Evolutionary conservation across 139 green algal species (phyloP).

Genomic region (Spirogloea muscicola): DNA sequence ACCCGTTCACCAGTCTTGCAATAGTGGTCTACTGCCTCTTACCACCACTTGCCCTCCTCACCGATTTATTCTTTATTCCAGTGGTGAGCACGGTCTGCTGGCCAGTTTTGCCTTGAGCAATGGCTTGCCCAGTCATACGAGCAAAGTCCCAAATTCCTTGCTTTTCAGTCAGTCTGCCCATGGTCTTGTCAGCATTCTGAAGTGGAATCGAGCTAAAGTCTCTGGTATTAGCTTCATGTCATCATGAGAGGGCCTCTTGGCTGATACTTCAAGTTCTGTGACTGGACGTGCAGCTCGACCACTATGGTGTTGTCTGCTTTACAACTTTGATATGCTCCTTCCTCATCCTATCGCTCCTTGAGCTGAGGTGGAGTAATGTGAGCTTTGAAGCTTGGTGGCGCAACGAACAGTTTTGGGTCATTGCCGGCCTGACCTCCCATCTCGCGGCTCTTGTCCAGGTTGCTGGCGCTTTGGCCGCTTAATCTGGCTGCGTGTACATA

Average conservation of each 20-base stretch:
- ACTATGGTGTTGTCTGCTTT: conserved; percentile 25
- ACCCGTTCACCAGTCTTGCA: conserved; percentile 40
- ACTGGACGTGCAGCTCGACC: conserved; percentile 41
- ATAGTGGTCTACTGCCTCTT: conserved; percentile 40
- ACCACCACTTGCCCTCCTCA: conserved; percentile 29
- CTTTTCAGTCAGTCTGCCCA: too few species aligned
- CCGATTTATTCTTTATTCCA: conserved; percentile 39
- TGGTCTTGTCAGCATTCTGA: too few species aligned
- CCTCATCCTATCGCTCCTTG: conserved; percentile 16
- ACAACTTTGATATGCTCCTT: conserved; percentile 13
- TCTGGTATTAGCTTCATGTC: too few species aligned
- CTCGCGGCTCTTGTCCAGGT: conserved; percentile 39
- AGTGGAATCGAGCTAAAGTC: too few species aligned
- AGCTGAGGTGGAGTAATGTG: conserved; percentile 35
- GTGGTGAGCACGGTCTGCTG: too few species aligned
- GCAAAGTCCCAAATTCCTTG: too few species aligned
- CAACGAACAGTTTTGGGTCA: conserved; percentile 49
- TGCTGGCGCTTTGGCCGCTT: too few species aligned
- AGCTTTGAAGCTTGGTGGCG: conserved; percentile 43
- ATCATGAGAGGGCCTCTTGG: too few species aligned
- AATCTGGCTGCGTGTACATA: too few species aligned
- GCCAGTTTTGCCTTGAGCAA: too few species aligned
- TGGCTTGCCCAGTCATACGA: too few species aligned
- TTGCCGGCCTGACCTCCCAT: conserved; percentile 31
- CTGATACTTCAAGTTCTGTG: too few species aligned